These are phyloP conservation scores for Blastobotrys mokoenaii DNA, from an alignment of 805 yeast genomes.

Conservation along the genomic window DNA sequence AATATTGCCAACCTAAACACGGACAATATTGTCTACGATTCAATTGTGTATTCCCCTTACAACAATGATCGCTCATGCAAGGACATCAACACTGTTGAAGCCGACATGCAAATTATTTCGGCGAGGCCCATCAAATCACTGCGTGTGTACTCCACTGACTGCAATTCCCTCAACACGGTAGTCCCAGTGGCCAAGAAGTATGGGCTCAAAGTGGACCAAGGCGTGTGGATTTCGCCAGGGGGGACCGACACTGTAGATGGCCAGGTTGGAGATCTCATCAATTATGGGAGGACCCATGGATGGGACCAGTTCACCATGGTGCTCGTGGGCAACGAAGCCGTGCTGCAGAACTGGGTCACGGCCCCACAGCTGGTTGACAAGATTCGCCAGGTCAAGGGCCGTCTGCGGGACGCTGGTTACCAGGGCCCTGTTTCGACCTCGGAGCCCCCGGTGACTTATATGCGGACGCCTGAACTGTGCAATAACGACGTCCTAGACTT, in stretches of 20 bases:
- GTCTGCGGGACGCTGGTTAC: constrained; percentile 62
- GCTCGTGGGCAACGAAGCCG: constrained; percentile 86
- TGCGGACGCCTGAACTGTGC: constrained; percentile 59
- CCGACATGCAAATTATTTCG: constrained; percentile 52
- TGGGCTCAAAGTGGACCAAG: constrained; percentile 75
- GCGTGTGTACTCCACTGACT: constrained; percentile 84
- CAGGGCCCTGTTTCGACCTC: constrained; percentile 71
- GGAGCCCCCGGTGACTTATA: constrained; percentile 78
- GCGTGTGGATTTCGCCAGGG: constrained; percentile 63
- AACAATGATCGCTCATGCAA: constrained; percentile 62
- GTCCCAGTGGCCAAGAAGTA: constrained; percentile 48
- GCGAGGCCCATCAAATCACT: constrained; percentile 48
- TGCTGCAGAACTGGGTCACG: constrained; percentile 52
- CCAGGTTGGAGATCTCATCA: constrained; percentile 45
- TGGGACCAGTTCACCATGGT: constrained; percentile 74
- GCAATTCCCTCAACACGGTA: constrained; percentile 58
- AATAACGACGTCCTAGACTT: constrained; percentile 56
- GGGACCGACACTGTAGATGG: constrained; percentile 67
- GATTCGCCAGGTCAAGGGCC: constrained; percentile 53
- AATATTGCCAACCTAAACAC: no score
- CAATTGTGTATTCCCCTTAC: constrained; percentile 49
- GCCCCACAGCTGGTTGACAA: constrained; percentile 56
- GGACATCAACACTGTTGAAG: constrained; percentile 39
- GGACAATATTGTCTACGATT: no score
- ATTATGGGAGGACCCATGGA: constrained; percentile 41